Evolutionary conservation across 768 basidiomycete genomes (phyloP).

Genomic region (Atractiella rhizophila): DNA sequence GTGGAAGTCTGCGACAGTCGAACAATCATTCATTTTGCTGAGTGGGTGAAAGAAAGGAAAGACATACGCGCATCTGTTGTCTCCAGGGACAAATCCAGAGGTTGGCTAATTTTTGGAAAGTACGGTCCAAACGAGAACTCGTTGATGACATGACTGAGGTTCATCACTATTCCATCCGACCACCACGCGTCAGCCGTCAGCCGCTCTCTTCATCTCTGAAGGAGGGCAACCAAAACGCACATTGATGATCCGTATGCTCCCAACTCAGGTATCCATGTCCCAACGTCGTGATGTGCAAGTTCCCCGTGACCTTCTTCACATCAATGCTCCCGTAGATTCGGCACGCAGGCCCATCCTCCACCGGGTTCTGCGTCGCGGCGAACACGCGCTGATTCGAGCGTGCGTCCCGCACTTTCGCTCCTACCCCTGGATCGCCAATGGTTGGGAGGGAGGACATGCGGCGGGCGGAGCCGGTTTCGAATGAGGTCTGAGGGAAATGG

Average conservation of each 20-base stretch:
- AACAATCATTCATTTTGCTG: neutral
- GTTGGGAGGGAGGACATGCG: no score
- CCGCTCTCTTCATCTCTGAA: neutral
- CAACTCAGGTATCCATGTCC: constrained; percentile 80
- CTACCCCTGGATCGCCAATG: no score
- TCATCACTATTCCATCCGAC: constrained; percentile 43
- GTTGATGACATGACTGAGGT: constrained; percentile 80
- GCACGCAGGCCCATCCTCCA: constrained; percentile 47
- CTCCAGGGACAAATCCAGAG: constrained; percentile 73
- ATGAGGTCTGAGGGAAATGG: no score
- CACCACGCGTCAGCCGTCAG: neutral
- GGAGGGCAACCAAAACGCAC: constrained; percentile 27
- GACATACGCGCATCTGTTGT: constrained; percentile 39
- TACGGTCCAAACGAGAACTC: constrained; percentile 93
- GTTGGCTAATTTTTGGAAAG: constrained; percentile 86
- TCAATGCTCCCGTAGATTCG: constrained; percentile 55
- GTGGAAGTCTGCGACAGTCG: neutral
- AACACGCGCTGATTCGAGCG: constrained; percentile 20
- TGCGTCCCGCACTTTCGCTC: no score
- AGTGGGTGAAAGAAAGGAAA: neutral
- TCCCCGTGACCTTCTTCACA: constrained; percentile 80
- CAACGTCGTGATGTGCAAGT: constrained; percentile 76
- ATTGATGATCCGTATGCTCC: constrained; percentile 60
- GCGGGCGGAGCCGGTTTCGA: no score
- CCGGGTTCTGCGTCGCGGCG: constrained; percentile 47